These are phyloP conservation scores for Begonia peltatifolia DNA, from an alignment of 306 rosid species.

Conservation along the genomic window DNA sequence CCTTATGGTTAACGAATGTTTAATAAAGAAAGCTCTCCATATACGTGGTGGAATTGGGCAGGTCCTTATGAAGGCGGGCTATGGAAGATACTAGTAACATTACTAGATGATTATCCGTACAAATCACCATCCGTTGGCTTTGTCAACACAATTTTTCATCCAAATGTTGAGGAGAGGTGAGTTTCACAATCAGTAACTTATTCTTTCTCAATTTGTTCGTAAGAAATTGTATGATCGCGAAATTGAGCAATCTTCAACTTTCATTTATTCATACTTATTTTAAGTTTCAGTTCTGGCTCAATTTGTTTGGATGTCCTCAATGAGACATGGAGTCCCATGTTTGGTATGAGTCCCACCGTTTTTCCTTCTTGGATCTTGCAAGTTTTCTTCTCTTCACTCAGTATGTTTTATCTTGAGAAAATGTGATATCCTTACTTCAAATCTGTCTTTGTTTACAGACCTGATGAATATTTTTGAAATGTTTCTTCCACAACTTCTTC, in stretches of 20 bases:
- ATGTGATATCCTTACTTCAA: conserved; percentile 6
- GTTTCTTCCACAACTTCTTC: conserved; percentile 89
- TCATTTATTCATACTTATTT: conserved; percentile 8
- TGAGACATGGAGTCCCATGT: conserved; percentile 96
- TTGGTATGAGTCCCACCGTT: conserved; percentile 38
- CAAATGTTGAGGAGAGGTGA: conserved; percentile 93
- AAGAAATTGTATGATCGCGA: conserved; percentile 4
- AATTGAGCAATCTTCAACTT: conserved; percentile 2
- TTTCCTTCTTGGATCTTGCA: conserved; percentile 4
- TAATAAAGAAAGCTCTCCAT: background rate
- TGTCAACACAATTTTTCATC: conserved; percentile 77
- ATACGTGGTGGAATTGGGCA: conserved; percentile 21
- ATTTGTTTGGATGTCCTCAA: conserved; percentile 90
- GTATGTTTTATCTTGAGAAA: conserved; percentile 6
- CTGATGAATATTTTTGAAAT: conserved; percentile 74
- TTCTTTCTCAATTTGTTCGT: conserved; percentile 6
- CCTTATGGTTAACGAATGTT: background rate
- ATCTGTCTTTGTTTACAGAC: conserved; percentile 27
- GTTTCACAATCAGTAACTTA: conserved; percentile 10
- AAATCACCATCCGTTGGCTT: conserved; percentile 88
- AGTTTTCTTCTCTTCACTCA: conserved; percentile 3
- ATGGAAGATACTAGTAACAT: conserved; percentile 79
- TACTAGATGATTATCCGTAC: conserved; percentile 84
- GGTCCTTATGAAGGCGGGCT: conserved; percentile 75
- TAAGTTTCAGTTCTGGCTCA: conserved; percentile 66